Base-by-base conservation (phyloP, 805 yeast genomes). In the Wickerhamiella galacta region DNA sequence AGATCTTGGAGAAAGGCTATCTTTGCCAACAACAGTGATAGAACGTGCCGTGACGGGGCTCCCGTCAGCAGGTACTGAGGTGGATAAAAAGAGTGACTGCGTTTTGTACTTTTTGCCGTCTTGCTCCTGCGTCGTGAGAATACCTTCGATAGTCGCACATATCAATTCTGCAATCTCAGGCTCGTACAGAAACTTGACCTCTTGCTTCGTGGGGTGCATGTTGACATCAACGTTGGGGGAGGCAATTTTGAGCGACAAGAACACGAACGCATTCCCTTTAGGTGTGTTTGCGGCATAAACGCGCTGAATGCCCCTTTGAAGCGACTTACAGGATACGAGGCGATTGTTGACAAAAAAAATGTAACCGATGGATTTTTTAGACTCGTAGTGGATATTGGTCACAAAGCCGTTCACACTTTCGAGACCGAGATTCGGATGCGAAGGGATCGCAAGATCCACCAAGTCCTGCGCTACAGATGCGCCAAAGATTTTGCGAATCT, bases 191-290 rank as follows among this genome's bases (percentile, higher is more conserved):
- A 90, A 83, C 27, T 92, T 53, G 2, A 90, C 95, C 46, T 87
- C 95, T 37, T 87, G 65, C 45, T 90, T 90, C 0, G 96, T 87
- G 0, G 98, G 98, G 49, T 90, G 98, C 10, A 90, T 75, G 49
- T 90, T 90, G 11, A 90, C 96, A 51, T 90, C 98, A 6, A 90
- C 63, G 39, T 75, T 73, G 21, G 55, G 56, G 1, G 95, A 79
- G 16, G 63, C 58, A 2, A 90, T 70, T 14, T 58, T 58, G n/a
- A 90, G 50, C 30, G 79, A 63, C 33, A 90, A 37, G 52, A 83
- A 90, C 1, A 80, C 63, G 49, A 90, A 90, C 0, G 93, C 76
- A 42, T 61, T 62, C 0, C 92, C 92, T 43, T 75, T 79, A 1
- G 95, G 95, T 14, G 87, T 53, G 48, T 68, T 79, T 3, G 66